A percentile compares a stretch with the other conserved stretches of the same genome.
These are phyloP conservation scores for Phytophthora niederhauseri DNA, from an alignment of 352 stramenopile species.

Conservation along the genomic window DNA sequence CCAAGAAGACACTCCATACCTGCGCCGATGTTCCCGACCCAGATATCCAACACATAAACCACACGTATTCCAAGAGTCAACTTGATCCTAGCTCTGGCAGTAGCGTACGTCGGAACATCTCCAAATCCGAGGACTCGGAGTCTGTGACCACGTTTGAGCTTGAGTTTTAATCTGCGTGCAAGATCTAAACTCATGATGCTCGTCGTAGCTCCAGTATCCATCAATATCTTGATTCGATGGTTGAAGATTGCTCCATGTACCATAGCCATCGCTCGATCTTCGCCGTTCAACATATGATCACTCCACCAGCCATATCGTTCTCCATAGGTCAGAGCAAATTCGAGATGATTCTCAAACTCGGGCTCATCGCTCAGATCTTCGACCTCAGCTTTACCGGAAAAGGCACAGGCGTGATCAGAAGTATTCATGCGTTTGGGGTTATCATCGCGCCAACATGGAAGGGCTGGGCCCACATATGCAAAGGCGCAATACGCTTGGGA, in stretches of 20 bases:
- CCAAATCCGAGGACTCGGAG: slow-evolving; percentile 19
- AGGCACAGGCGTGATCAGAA: too few species aligned
- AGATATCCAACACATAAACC: slow-evolving; percentile 28
- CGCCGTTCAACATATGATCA: neutral
- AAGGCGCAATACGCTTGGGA: slow-evolving; percentile 4
- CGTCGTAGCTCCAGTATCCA: slow-evolving; percentile 27
- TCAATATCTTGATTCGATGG: slow-evolving; percentile 8
- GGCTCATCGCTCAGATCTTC: too few species aligned
- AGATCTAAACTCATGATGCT: slow-evolving; percentile 35
- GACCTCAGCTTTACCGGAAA: too few species aligned
- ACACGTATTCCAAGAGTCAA: slow-evolving; percentile 30
- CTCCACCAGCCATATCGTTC: slow-evolving; percentile 23
- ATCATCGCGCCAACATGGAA: neutral
- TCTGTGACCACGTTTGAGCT: neutral
- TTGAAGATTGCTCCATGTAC: slow-evolving; percentile 3
- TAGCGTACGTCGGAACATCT: slow-evolving; percentile 23
- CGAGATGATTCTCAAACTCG: too few species aligned
- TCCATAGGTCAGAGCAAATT: neutral
- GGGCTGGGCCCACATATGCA: slow-evolving; percentile 18
- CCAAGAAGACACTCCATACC: slow-evolving; percentile 33
- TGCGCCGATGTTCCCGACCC: slow-evolving; percentile 30
- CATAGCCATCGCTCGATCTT: neutral
- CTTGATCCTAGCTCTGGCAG: slow-evolving; percentile 25
- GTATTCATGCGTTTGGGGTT: slow-evolving; percentile 1
- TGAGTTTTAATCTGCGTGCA: slow-evolving; percentile 30